Conservation (phyloP, 2,329 filamentous ascomycete genomes). For the Epichloe bromicola region DNA sequence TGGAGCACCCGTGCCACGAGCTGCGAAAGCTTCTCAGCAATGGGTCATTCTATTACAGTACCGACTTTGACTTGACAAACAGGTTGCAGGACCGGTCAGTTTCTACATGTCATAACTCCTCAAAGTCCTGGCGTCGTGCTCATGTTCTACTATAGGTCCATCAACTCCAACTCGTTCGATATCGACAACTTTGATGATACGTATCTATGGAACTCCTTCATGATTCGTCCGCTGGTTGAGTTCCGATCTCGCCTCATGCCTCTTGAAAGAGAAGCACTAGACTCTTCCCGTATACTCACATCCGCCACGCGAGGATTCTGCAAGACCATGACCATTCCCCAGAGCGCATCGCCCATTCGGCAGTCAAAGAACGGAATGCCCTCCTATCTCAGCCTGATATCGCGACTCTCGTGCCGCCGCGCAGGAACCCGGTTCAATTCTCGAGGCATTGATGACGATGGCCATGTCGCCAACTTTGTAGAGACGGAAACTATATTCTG, state of each 20-base stretch:
- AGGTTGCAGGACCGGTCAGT: conserved; percentile 71
- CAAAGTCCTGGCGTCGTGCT: not conserved
- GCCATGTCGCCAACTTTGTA: conserved; percentile 97
- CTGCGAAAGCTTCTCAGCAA: conserved; percentile 85
- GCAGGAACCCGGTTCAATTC: conserved; percentile 94
- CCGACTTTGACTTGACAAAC: conserved; percentile 95
- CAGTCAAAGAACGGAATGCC: conserved; percentile 57
- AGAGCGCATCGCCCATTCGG: conserved; percentile 58
- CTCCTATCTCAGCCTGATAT: conserved; percentile 78
- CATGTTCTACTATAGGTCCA: conserved; percentile 38
- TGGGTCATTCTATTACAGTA: conserved; percentile 94
- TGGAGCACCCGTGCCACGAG: conserved; percentile 82
- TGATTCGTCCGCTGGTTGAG: conserved; percentile 85
- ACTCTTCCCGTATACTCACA: conserved; percentile 76
- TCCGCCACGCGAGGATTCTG: conserved; percentile 92
- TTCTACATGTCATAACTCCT: not conserved
- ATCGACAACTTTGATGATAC: conserved; percentile 87
- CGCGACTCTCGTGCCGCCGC: conserved; percentile 75
- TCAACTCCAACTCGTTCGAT: conserved; percentile 67
- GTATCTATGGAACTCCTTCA: conserved; percentile 96
- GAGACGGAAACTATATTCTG: conserved; percentile 92
- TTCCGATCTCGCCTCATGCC: conserved; percentile 73
- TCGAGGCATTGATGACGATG: conserved; percentile 94
- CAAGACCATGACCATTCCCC: conserved; percentile 71
- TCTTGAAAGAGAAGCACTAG: conserved; percentile 65